These are phyloP conservation scores for Russula olivacea DNA, from an alignment of 768 basidiomycete species.

Conservation along the genomic window DNA sequence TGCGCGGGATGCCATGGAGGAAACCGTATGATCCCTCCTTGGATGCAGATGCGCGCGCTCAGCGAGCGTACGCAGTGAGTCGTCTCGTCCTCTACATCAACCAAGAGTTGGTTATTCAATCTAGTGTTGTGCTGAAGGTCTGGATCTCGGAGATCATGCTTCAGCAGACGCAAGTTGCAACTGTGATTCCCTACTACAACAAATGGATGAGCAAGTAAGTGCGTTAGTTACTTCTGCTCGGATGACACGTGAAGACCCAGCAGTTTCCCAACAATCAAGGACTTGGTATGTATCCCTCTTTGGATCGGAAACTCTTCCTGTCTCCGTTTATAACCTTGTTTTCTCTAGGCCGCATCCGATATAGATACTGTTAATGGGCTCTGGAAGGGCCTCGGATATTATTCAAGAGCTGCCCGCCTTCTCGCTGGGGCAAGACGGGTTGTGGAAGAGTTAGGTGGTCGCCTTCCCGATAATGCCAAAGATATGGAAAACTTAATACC, in stretches of 20 bases:
- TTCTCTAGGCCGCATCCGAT: conserved; percentile 51
- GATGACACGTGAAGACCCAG: neutral
- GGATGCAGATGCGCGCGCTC: conserved; percentile 55
- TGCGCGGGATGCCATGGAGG: conserved; percentile 89
- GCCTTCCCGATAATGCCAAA: conserved; percentile 71
- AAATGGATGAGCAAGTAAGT: conserved; percentile 78
- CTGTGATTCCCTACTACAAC: conserved; percentile 91
- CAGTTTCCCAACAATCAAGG: conserved; percentile 77
- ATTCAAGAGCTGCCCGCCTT: conserved; percentile 77
- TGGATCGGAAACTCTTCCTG: neutral
- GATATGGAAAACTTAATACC: conserved; percentile 80
- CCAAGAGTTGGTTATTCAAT: neutral
- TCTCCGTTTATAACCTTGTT: conserved; percentile 15
- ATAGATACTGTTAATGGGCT: conserved; percentile 81
- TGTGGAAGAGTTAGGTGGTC: conserved; percentile 57
- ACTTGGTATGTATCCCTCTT: conserved; percentile 47
- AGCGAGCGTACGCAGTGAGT: conserved; percentile 86
- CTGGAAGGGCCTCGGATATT: conserved; percentile 93
- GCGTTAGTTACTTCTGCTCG: conserved; percentile 1
- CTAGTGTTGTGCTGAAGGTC: conserved; percentile 41
- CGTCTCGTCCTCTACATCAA: neutral
- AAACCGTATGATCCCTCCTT: conserved; percentile 57
- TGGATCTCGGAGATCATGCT: conserved; percentile 95
- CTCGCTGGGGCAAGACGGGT: conserved; percentile 80
- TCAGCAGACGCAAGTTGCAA: conserved; percentile 90